A percentile compares a stretch with the other conserved stretches of the same genome.
Conservation (phyloP, 148 eudicot species). For the Hydrangea macrophylla region DNA sequence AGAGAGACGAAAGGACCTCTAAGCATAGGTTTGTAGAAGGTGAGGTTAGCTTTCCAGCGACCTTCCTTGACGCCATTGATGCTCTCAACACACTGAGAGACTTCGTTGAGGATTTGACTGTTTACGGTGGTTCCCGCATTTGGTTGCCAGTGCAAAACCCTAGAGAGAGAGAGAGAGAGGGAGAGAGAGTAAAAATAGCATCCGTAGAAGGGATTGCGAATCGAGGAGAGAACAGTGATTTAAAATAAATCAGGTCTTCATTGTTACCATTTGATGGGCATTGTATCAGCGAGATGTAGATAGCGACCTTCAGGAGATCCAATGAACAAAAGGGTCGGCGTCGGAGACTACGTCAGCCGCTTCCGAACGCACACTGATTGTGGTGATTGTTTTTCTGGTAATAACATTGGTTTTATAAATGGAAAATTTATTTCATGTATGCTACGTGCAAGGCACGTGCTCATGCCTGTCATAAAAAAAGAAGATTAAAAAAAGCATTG, state of each 20-base stretch:
- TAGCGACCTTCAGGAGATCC: background rate
- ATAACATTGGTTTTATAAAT: no score
- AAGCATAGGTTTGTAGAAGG: conserved; percentile 72
- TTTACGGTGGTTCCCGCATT: conserved; percentile 70
- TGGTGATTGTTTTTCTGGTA: no score
- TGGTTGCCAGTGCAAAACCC: conserved; percentile 93
- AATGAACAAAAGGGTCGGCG: no score
- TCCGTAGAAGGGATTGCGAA: background rate
- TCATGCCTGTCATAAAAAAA: no score
- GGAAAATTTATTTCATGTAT: no score
- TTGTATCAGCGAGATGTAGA: background rate
- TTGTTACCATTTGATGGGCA: conserved; percentile 27
- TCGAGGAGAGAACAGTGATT: background rate
- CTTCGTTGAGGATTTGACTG: conserved; percentile 74
- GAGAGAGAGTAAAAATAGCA: background rate
- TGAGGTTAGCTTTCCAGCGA: conserved; percentile 73
- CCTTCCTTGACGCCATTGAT: conserved; percentile 89
- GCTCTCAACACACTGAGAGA: conserved; percentile 71
- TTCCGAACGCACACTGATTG: no score
- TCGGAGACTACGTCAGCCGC: no score
- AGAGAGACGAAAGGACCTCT: conserved; percentile 44
- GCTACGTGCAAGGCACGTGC: no score
- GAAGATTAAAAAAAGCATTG: no score
- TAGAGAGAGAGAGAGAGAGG: conserved; percentile 18
- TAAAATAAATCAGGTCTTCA: background rate